These are phyloP conservation scores for Kandelia obovata DNA, from an alignment of 345 rosid species.

Conservation along the genomic window DNA sequence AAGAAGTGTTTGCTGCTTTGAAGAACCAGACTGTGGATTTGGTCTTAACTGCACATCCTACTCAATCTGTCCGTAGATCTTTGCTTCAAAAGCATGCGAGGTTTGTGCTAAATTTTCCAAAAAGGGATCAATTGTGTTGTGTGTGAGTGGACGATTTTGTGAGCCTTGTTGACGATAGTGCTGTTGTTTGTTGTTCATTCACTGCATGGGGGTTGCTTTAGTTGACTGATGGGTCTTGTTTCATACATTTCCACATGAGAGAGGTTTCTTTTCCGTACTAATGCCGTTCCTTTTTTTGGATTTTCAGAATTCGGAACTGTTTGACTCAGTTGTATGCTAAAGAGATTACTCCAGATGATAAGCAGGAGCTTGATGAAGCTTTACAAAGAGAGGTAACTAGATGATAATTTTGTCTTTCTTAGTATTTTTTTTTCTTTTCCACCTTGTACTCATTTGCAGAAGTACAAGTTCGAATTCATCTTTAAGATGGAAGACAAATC, in stretches of 20 bases:
- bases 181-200: neutral
- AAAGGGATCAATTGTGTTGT: neutral
- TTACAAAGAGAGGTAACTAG: conserved; percentile 78
- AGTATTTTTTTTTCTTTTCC: neutral
- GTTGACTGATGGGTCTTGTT: neutral
- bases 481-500: no score
- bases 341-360: conserved; percentile 95
- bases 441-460: neutral
- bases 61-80: conserved; percentile 33
- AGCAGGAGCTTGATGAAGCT: conserved; percentile 97
- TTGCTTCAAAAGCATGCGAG: conserved; percentile 96
- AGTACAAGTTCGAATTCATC: neutral
- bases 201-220: neutral
- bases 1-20: conserved; percentile 30
- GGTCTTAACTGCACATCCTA: conserved; percentile 37
- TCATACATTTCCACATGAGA: neutral
- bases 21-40: conserved; percentile 34
- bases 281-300: neutral
- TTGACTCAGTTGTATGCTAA: conserved; percentile 84
- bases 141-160: neutral
- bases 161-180: neutral
- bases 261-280: neutral
- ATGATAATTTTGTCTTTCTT: neutral
- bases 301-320: conserved; percentile 74
- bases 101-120: conserved; percentile 26